phyloP scores from a whole-genome alignment of 108 stramenopile species.

The Thalassiosira profunda region DNA sequence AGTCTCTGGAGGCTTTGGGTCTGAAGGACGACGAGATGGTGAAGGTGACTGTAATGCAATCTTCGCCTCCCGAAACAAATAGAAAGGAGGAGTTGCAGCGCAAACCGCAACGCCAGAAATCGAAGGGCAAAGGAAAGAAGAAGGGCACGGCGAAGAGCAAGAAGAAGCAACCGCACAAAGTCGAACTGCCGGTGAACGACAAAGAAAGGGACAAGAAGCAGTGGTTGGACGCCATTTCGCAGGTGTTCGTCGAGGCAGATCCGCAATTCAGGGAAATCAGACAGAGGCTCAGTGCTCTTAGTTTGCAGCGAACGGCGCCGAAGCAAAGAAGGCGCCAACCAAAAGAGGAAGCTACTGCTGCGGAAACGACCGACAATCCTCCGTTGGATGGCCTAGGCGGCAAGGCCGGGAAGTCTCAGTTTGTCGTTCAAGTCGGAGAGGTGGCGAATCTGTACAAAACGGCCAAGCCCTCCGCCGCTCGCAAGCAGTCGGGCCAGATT shows the following conservation, averaged over 20 bases:
- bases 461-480: not conserved
- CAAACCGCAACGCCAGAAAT: not conserved
- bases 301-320: not conserved
- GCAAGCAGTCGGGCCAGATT: too few species aligned
- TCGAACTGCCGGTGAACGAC: too few species aligned
- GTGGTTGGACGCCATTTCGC: constrained; percentile 4
- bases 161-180: too few species aligned
- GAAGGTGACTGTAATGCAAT: not conserved
- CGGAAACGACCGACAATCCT: constrained; percentile 4
- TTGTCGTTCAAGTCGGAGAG: constrained; percentile 6
- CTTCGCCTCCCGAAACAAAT: not conserved
- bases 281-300: constrained; percentile 4
- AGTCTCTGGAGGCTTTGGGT: constrained; percentile 5
- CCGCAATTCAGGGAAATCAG: constrained; percentile 7
- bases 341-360: too few species aligned
- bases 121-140: not conserved
- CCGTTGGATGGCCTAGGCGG: constrained; percentile 2
- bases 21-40: constrained; percentile 1
- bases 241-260: constrained; percentile 17
- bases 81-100: not conserved
- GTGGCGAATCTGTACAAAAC: constrained; percentile 21
- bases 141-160: not conserved
- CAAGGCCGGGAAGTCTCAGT: constrained; percentile 15
- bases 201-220: not conserved
- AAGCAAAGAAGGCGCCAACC: too few species aligned